Base-by-base conservation (phyloP, 352 stramenopile genomes). In the Thalassiosira allenii region DNA sequence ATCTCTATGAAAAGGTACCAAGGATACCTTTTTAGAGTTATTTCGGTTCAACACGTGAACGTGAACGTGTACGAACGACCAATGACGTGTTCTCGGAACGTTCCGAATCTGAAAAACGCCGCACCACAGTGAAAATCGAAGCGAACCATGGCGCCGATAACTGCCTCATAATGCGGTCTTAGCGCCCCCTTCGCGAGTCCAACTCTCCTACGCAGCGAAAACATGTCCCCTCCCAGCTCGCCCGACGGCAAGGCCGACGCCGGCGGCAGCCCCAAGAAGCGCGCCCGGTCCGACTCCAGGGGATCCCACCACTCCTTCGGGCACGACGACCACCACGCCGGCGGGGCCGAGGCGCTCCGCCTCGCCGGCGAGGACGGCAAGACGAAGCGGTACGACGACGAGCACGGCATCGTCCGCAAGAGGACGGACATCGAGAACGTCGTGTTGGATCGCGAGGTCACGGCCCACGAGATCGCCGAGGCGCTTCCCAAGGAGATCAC, bases 391-490 rank as follows among this genome's bases (percentile, higher is more conserved):
- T 83, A 86, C 51, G 59, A 71, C 30, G 71, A 41, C 20, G 62
- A 72, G 17, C 11, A 8, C 37, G 74, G 51, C 9, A 56, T 85
- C 49, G 41, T 74, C 2, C 67, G 80, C 32, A 51, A 84, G 56
- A 43, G 58, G 2, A 88, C 80, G 11, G 58, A 88, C 17, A 57
- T 88, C 14, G 80, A 88, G 51, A 75, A 71, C 2, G 58, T 75
- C 44, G 80, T 88, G 1, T 53, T 88, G 8, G 64, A 57, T 20
- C 54, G 81, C 27, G 80, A 88, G 70, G n/a, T n/a, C 1, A 54
- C 62, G 14, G 80, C 80, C 23, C 69, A 85, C 41, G 20, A 76
- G 54, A 75, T 85, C 47, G 66, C 79, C 12, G 68, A 88, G 25
- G 54, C 49, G 1, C 40, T 88, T 14, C 75, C 80, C 47, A 71